phyloP scores from a whole-genome alignment of 1,284 basidiomycete species.

The Fistulina hepatica region DNA sequence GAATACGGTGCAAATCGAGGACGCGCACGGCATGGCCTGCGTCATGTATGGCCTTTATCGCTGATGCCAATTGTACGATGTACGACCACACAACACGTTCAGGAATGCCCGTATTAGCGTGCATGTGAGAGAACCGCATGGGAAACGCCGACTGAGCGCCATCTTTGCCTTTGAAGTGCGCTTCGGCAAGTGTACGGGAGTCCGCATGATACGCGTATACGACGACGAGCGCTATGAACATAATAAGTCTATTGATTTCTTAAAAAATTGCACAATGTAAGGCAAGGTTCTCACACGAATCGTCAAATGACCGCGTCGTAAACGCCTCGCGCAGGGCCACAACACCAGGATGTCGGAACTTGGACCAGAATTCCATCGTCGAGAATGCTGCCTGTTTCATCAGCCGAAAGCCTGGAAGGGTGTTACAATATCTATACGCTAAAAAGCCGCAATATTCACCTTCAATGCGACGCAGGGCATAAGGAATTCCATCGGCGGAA shows the following conservation, averaged over 20 bases:
- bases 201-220: conserved; percentile 89
- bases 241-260: neutral
- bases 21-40: conserved; percentile 74
- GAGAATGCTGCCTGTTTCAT: conserved; percentile 74
- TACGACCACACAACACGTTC: conserved; percentile 94
- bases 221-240: conserved; percentile 70
- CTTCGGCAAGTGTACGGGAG: conserved; percentile 74
- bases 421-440: conserved; percentile 9
- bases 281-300: conserved; percentile 67
- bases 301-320: conserved; percentile 88
- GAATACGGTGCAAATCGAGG: conserved; percentile 81
- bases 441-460: conserved; percentile 38
- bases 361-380: conserved; percentile 81
- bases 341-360: conserved; percentile 81
- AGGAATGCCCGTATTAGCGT: conserved; percentile 31
- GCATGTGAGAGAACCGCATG: conserved; percentile 31
- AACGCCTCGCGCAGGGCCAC: conserved; percentile 87
- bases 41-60: conserved; percentile 80
- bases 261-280: conserved; percentile 1
- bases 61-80: conserved; percentile 82
- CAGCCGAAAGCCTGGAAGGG: conserved; percentile 66
- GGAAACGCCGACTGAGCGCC: conserved; percentile 30
- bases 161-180: conserved; percentile 42
- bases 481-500: conserved; percentile 68
- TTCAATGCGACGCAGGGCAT: conserved; percentile 77